phyloP scores from a whole-genome alignment of 1,284 basidiomycete genomes.

The Boletus smithii region DNA sequence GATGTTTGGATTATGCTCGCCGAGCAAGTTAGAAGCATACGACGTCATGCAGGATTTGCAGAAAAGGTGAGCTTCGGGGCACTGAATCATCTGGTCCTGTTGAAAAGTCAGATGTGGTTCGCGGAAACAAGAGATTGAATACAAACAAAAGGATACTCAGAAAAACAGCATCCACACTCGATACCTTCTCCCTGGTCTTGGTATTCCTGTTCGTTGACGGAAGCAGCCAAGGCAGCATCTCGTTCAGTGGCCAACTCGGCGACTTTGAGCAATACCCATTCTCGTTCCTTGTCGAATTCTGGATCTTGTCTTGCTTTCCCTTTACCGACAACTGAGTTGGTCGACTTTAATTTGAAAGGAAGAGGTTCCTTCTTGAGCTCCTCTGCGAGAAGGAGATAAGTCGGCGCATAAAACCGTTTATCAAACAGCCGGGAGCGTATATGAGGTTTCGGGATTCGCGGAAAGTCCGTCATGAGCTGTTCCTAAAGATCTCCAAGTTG shows the following conservation, averaged over 20 bases:
- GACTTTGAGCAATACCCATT: constrained; percentile 39
- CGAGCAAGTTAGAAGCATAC: constrained; percentile 50
- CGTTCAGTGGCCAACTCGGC: constrained; percentile 10
- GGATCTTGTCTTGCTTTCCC: constrained; percentile 41
- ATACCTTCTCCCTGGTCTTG: constrained; percentile 53
- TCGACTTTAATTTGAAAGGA: constrained; percentile 44
- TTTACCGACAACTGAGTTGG: constrained; percentile 38
- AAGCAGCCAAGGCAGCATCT: constrained; percentile 26
- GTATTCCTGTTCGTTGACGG: constrained; percentile 37
- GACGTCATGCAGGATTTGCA: constrained; percentile 57
- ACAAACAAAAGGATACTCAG: constrained; percentile 66
- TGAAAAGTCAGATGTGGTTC: constrained; percentile 5
- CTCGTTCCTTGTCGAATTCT: constrained; percentile 46
- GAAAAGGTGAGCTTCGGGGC: constrained; percentile 77
- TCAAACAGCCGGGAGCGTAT: constrained; percentile 41
- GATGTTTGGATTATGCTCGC: constrained; percentile 52
- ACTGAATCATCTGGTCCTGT: constrained; percentile 80
- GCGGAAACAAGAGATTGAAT: background rate
- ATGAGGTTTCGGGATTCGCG: constrained; percentile 50
- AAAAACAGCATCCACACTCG: constrained; percentile 84
- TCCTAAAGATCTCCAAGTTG: constrained; percentile 34
- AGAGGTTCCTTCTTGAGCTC: constrained; percentile 33
- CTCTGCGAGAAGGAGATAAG: constrained; percentile 46
- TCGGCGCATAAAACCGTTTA: constrained; percentile 58
- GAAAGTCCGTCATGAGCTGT: constrained; percentile 55